Base-by-base conservation (phyloP, 176 grass and related monocot genomes). In the Cenchrus purpureus region DNA sequence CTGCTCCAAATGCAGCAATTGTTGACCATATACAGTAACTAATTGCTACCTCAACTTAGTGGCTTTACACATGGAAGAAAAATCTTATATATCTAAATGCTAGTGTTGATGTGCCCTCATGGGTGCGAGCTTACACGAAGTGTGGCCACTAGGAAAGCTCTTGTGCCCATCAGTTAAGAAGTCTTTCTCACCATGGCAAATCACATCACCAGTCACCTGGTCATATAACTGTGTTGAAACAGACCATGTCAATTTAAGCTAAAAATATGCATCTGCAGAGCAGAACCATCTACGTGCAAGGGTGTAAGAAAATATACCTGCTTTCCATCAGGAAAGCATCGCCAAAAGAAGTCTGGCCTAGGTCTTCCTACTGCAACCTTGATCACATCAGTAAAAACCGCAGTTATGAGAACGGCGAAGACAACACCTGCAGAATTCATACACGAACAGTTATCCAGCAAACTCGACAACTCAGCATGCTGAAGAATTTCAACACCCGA, bases 111-210 rank as follows among this genome's bases (percentile, higher is more conserved):
- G 59, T 22, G 59, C 52, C 74, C 20, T 7, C 44, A 86, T 11
- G 31, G 7, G 29, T 56, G 82, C 1, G 34, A 83, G 80, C 86
- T 89, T 91, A 99, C 97, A 96, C 8, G 94, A 94, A 34, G 91
- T 96, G 83, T 99, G 97, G 71, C 97, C 94, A 88, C 94, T 99
- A 34, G 94, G 97, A 88, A 99, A 96, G 84, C 97, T 96, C 82
- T 88, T 94, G 92, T 83, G 88, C n/a, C 94, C 97, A 80, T 96
- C 93, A 4, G 58, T 89, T 73, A 96, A 73, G 51, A 86, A 87
- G 55, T 54, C 68, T 87, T 84, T 72, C 32, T 91, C 57, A 5
- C 94, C 94, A 57, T 94, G 94, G 71, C 91, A 99, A 72, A 94
- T 89, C 67, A 96, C 97, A 79, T 64, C 81, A 61, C 90, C 90